Base-by-base conservation (phyloP, 108 stramenopile genomes). In the Cyclostephanos invisitatus region DNA sequence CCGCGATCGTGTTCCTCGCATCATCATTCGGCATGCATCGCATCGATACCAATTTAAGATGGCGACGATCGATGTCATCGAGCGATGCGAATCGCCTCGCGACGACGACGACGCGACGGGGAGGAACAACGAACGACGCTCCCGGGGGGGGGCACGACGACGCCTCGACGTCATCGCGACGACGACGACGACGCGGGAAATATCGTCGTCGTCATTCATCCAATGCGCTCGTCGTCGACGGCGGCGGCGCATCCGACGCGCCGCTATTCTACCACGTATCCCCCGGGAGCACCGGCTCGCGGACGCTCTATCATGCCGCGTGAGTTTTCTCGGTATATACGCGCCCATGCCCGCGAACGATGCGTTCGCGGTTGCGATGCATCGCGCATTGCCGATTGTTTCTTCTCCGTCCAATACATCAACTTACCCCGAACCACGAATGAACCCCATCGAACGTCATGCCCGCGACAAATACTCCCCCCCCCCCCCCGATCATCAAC, bases 221-320 rank as follows among this genome's bases (percentile, higher is more conserved):
- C 20, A 25, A 54, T 20, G 0, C 53, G 21, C 25, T 0, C 14
- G 53, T 21, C 6, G n/a, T n/a, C n/a, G n/a, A n/a, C n/a, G n/a
- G n/a, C n/a, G n/a, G n/a, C n/a, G n/a, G 60, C 12, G 5, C 44
- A 8, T 66, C 77, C 4, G 37, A 37, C 20, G 67, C 72, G 49
- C 78, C 78, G 27, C 67, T 80, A 37, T 80, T 80, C 62, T 80
- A 69, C 25, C 78, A 80, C 54, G 64, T 80, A 22, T 80, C 78
- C 10, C 78, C 78, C 9, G 78, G 78, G 40, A 72, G 60, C 47
- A 73, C 78, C 7, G 78, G 78, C 11, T 80, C 78, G 11, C 67
- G 72, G 32, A 68, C 72, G 9, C 72, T 80, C 38, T 73, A 73
- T 50, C 78, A 80, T 58, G 78, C 78, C 9, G 51, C 78, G 53